phyloP scores from a whole-genome alignment of 1,284 basidiomycete genomes.

The Ustilago vetiveriae region DNA sequence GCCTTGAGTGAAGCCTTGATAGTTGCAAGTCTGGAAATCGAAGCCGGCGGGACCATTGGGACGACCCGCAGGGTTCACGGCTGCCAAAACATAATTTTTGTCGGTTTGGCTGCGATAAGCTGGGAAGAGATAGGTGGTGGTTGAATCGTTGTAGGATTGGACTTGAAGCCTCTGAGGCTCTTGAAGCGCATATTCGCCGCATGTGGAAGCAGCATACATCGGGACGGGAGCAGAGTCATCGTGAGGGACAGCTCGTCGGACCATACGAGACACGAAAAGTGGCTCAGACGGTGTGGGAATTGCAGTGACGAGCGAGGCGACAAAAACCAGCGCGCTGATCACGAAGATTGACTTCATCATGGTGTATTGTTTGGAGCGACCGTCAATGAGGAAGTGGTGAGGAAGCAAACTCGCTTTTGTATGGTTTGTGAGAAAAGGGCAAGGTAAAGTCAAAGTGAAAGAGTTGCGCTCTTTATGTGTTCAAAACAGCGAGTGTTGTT shows the following conservation, averaged over 20 bases:
- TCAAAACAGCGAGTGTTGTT: no score
- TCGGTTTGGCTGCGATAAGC: neutral
- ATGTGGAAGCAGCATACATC: constrained; percentile 1
- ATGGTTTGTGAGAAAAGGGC: no score
- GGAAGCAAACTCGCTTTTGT: no score
- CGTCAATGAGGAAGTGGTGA: neutral
- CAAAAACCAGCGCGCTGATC: constrained; percentile 10
- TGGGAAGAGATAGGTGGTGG: constrained; percentile 7
- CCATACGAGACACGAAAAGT: constrained; percentile 31
- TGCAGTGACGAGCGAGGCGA: constrained; percentile 11
- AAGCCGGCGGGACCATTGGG: constrained; percentile 6
- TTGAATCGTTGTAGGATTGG: constrained; percentile 20
- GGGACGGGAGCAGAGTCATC: neutral
- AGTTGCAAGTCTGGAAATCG: constrained; percentile 35
- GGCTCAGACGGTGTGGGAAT: constrained; percentile 22
- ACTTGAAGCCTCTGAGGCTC: constrained; percentile 20
- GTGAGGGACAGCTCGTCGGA: constrained; percentile 2
- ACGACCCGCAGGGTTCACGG: constrained; percentile 1
- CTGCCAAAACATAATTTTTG: neutral
- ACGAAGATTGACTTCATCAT: constrained; percentile 21
- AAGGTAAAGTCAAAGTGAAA: no score
- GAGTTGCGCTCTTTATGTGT: no score
- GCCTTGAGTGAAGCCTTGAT: constrained; percentile 29
- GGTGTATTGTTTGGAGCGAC: neutral
- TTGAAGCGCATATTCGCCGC: constrained; percentile 19